phyloP scores from a whole-genome alignment of 140 eudicot species.

The Cichorium intybus region DNA sequence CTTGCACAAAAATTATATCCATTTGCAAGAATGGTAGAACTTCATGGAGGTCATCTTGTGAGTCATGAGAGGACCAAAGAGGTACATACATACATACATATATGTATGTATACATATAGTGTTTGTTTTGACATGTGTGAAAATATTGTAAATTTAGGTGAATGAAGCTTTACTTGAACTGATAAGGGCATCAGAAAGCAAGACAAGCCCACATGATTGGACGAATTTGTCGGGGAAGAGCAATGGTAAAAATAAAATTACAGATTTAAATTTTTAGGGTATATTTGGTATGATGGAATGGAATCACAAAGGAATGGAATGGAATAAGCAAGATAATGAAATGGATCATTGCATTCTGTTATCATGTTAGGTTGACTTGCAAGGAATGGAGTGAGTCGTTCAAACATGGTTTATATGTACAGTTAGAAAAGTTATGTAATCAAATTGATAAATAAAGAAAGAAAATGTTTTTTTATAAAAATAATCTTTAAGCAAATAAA shows the following conservation, averaged over 20 bases:
- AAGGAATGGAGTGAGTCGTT: not conserved
- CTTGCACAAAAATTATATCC: conserved; percentile 84
- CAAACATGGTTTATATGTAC: not conserved
- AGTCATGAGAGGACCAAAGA: conserved; percentile 94
- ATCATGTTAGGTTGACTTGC: not conserved
- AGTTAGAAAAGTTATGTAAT: too few species aligned
- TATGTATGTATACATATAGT: not conserved
- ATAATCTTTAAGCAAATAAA: too few species aligned
- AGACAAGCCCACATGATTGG: conserved; percentile 75
- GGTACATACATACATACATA: conserved; percentile 39
- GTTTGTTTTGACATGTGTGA: not conserved
- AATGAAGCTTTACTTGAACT: conserved; percentile 80
- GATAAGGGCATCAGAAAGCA: conserved; percentile 70
- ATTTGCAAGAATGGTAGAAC: conserved; percentile 71
- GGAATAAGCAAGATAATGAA: not conserved
- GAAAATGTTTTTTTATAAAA: too few species aligned
- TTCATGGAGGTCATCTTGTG: conserved; percentile 97
- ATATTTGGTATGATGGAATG: not conserved
- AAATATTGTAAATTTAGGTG: conserved; percentile 50
- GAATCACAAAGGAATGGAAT: not conserved
- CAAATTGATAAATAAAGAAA: too few species aligned
- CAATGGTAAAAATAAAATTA: conserved; percentile 39
- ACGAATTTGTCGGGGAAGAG: conserved; percentile 63
- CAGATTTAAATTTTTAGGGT: not conserved
- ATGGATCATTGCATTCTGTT: too few species aligned